These are phyloP conservation scores for Fomitopsis pulvina DNA, from an alignment of 768 basidiomycete genomes.

Conservation along the genomic window DNA sequence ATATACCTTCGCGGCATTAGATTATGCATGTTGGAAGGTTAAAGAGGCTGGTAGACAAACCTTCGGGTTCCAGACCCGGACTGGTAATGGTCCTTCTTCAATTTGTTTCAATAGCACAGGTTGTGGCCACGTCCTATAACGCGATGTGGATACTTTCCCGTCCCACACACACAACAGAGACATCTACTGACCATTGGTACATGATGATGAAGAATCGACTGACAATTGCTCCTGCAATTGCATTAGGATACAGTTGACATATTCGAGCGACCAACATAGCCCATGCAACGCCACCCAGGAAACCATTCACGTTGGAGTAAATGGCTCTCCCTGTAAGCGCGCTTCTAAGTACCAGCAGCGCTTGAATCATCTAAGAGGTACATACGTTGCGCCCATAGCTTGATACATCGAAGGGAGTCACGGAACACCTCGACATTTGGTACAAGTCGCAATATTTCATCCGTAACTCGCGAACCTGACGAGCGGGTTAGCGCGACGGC, in stretches of 20 bases:
- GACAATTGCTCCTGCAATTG: slow-evolving; percentile 90
- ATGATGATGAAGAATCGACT: slow-evolving; percentile 98
- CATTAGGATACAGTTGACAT: slow-evolving; percentile 97
- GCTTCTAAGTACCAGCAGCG: background rate
- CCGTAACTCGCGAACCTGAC: slow-evolving; percentile 89
- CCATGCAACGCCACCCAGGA: slow-evolving; percentile 98
- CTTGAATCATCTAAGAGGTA: slow-evolving; percentile 11
- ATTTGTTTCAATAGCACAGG: slow-evolving; percentile 97
- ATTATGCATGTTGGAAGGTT: background rate
- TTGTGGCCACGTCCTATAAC: slow-evolving; percentile 91
- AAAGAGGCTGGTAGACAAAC: slow-evolving; percentile 30
- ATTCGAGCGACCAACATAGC: slow-evolving; percentile 98
- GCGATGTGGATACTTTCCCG: slow-evolving; percentile 6
- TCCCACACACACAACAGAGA: background rate
- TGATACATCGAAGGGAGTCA: slow-evolving; percentile 91
- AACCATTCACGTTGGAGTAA: slow-evolving; percentile 97
- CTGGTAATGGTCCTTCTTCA: slow-evolving; percentile 88
- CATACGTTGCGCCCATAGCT: slow-evolving; percentile 95
- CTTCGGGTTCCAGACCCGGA: slow-evolving; percentile 97
- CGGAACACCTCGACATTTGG: slow-evolving; percentile 93
- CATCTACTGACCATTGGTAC: slow-evolving; percentile 77
- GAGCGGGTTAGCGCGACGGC: slow-evolving; percentile 3
- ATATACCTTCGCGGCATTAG: slow-evolving; percentile 54
- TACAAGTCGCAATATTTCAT: slow-evolving; percentile 91
- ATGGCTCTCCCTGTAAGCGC: slow-evolving; percentile 74